Conservation (phyloP, 768 basidiomycete genomes). For the Amanita subjunquillea region DNA sequence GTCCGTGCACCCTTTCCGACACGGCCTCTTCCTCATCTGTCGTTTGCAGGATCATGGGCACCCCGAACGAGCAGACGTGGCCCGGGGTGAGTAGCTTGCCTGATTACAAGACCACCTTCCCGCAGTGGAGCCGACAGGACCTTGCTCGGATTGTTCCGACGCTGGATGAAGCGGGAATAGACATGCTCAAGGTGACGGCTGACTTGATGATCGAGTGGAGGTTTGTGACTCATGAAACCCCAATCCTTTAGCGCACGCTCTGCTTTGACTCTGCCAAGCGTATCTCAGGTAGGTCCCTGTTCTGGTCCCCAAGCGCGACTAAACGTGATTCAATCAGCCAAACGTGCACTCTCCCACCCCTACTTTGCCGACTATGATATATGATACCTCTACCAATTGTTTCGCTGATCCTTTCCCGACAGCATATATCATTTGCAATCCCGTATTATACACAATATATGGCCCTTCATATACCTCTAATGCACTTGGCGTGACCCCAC, state of each 20-base stretch:
- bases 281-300: constrained; percentile 63
- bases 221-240: neutral
- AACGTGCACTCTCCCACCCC: constrained; percentile 40
- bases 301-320: constrained; percentile 25
- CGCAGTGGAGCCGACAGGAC: constrained; percentile 83
- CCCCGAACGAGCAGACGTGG: constrained; percentile 87
- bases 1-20: constrained; percentile 42
- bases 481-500: neutral
- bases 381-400: too few relatives aligned
- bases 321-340: constrained; percentile 38
- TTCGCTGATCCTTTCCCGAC: neutral
- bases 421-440: constrained; percentile 1
- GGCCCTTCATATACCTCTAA: neutral
- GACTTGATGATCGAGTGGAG: neutral
- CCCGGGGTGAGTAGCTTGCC: constrained; percentile 82
- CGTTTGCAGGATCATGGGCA: constrained; percentile 72
- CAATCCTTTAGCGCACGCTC: constrained; percentile 41
- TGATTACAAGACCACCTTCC: constrained; percentile 96
- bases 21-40: neutral
- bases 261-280: constrained; percentile 87
- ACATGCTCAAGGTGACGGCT: constrained; percentile 56
- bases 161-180: constrained; percentile 71
- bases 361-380: constrained; percentile 34
- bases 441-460: constrained; percentile 5
- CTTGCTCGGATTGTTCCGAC: constrained; percentile 54